Percentiles rank a stretch among this genome's conserved stretches.
phyloP scores from a whole-genome alignment of 176 grass and related monocot genomes.

The Rhipidocladum racemiflorum region DNA sequence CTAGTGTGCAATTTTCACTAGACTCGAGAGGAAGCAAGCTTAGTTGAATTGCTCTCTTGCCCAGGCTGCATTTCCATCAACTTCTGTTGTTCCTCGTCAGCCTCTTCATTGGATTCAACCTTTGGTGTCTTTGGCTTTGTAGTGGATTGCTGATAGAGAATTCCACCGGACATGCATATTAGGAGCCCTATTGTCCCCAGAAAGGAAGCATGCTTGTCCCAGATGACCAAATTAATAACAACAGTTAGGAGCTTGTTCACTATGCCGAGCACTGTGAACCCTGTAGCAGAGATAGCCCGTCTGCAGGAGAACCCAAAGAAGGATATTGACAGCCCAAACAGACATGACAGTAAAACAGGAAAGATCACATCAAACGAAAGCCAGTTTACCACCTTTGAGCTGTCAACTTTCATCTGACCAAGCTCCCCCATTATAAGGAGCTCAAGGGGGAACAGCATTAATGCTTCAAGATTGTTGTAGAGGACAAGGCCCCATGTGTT shows the following conservation, averaged over 20 bases:
- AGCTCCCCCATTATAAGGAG: constrained; percentile 84
- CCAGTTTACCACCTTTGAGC: constrained; percentile 58
- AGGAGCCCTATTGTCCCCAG: constrained; percentile 69
- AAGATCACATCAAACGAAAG: constrained; percentile 63
- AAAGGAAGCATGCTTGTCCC: constrained; percentile 68
- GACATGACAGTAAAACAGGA: constrained; percentile 70
- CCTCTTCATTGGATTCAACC: constrained; percentile 49
- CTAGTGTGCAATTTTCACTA: too few species aligned
- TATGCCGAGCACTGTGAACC: constrained; percentile 76
- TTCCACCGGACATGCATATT: constrained; percentile 73
- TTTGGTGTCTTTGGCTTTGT: constrained; percentile 55
- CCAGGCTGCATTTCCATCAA: constrained; percentile 49
- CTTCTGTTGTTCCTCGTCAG: constrained; percentile 62
- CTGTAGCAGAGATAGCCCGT: constrained; percentile 71
- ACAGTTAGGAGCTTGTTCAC: constrained; percentile 80
- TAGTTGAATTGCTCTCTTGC: constrained; percentile 31
- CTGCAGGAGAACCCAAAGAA: constrained; percentile 90
- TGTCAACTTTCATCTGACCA: constrained; percentile 67
- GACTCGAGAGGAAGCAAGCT: not conserved
- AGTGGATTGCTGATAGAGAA: constrained; percentile 76
- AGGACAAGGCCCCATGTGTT: constrained; percentile 90
- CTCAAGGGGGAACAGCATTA: constrained; percentile 73
- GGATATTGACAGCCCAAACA: constrained; percentile 75
- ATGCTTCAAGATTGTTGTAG: constrained; percentile 89
- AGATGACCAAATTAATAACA: constrained; percentile 71